phyloP scores from a whole-genome alignment of 2,329 filamentous ascomycete genomes.

The Pseudogymnoascus sp. region DNA sequence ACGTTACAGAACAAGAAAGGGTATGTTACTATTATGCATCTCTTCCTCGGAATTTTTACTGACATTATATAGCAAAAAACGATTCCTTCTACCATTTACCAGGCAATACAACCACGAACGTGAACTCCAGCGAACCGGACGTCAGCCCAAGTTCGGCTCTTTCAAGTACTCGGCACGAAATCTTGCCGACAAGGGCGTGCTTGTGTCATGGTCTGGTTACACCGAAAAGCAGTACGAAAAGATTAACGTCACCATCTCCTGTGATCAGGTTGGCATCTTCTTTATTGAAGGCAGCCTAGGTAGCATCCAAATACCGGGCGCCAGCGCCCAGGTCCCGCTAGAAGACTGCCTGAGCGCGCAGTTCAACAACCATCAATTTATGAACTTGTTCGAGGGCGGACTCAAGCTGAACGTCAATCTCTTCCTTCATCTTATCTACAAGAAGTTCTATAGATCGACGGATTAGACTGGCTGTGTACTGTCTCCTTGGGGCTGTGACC shows the following conservation, averaged over 20 bases:
- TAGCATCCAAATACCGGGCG: conserved; percentile 92
- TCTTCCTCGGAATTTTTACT: not conserved
- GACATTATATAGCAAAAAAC: conserved; percentile 60
- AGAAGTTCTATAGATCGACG: conserved; percentile 86
- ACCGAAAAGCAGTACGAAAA: conserved; percentile 79
- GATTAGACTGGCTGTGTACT: not conserved
- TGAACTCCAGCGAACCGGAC: conserved; percentile 85
- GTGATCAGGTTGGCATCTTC: conserved; percentile 91
- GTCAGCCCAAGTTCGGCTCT: conserved; percentile 93
- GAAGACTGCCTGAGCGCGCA: conserved; percentile 94
- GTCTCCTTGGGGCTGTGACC: not conserved
- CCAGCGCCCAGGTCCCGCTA: conserved; percentile 79
- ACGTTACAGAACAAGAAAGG: conserved; percentile 96
- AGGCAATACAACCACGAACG: conserved; percentile 98
- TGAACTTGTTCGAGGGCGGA: conserved; percentile 83
- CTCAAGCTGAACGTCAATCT: conserved; percentile 93
- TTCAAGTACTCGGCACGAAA: conserved; percentile 94
- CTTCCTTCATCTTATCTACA: conserved; percentile 92
- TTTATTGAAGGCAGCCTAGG: conserved; percentile 84
- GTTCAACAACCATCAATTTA: conserved; percentile 94
- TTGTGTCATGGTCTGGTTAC: conserved; percentile 86
- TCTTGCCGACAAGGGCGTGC: conserved; percentile 85
- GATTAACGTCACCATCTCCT: conserved; percentile 89
- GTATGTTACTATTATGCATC: conserved; percentile 38
- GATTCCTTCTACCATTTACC: conserved; percentile 91